Conservation (phyloP, 768 basidiomycete species). For the Xerocomellus chrysenteron region DNA sequence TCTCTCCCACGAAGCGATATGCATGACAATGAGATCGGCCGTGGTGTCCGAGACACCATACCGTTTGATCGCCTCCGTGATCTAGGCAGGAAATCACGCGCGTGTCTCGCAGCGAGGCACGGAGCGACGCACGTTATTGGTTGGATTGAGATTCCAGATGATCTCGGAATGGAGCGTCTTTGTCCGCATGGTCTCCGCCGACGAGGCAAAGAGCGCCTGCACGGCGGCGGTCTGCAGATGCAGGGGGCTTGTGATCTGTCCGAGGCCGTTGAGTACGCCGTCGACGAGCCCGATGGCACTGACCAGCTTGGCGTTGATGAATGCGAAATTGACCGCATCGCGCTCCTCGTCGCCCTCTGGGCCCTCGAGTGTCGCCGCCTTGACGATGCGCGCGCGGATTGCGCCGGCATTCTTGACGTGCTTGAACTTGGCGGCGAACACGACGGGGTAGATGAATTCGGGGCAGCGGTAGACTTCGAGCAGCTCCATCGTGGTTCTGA, state of each 20-base stretch:
- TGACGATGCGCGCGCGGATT: conserved; percentile 66
- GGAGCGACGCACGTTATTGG: conserved; percentile 64
- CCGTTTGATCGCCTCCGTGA: conserved; percentile 81
- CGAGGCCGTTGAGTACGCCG: conserved; percentile 5
- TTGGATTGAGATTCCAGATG: conserved; percentile 83
- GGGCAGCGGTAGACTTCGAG: conserved; percentile 61
- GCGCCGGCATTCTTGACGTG: conserved; percentile 61
- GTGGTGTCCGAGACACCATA: conserved; percentile 78
- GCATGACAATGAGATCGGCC: conserved; percentile 68
- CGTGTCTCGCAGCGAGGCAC: neutral
- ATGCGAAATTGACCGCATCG: conserved; percentile 84
- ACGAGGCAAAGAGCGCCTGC: conserved; percentile 72
- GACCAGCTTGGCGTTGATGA: conserved; percentile 84
- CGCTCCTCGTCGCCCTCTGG: conserved; percentile 65
- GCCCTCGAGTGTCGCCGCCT: conserved; percentile 61
- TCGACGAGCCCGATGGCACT: conserved; percentile 27
- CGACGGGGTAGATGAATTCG: conserved; percentile 46
- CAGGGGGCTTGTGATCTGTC: conserved; percentile 73
- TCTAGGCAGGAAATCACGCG: conserved; percentile 44
- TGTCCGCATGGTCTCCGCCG: conserved; percentile 63
- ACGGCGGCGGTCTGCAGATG: conserved; percentile 85
- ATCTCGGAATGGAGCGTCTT: conserved; percentile 91
- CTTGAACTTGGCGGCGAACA: conserved; percentile 66
- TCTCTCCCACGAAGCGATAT: conserved; percentile 47
- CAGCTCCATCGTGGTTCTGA: conserved; percentile 15